Conservation (phyloP, 345 rosid genomes). For the Noccaea caerulescens region DNA sequence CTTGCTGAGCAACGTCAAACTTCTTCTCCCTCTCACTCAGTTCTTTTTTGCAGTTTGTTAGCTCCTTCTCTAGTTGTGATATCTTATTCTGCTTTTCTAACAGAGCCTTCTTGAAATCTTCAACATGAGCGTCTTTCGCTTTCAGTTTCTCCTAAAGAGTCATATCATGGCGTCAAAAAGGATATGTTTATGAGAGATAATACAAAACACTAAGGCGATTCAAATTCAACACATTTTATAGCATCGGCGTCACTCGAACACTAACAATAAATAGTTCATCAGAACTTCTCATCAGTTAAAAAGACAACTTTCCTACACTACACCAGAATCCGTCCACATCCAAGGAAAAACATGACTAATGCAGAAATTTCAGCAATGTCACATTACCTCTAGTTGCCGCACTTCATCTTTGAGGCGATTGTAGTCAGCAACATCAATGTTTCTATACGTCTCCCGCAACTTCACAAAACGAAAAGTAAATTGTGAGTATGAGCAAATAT, state of each 20-base stretch:
- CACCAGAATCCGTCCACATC: conserved; percentile 4
- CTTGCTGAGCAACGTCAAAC: conserved; percentile 60
- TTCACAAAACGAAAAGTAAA: conserved; percentile 40
- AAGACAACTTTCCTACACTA: conserved; percentile 13
- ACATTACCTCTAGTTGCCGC: conserved; percentile 61
- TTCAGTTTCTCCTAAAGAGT: conserved; percentile 63
- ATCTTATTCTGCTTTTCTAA: conserved; percentile 63
- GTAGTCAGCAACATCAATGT: conserved; percentile 76
- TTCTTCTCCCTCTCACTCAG: conserved; percentile 68
- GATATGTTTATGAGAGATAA: not conserved
- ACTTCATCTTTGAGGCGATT: conserved; percentile 69
- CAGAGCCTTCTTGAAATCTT: conserved; percentile 54
- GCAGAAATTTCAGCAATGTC: conserved; percentile 18
- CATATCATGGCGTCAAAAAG: conserved; percentile 25
- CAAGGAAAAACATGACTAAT: not conserved
- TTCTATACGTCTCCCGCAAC: conserved; percentile 72
- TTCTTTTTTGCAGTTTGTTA: conserved; percentile 63
- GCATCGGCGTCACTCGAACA: conserved; percentile 15
- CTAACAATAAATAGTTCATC: conserved; percentile 2
- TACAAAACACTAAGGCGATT: no score
- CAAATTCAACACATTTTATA: conserved; percentile 6
- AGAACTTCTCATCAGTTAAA: conserved; percentile 4
- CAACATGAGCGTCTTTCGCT: conserved; percentile 66
- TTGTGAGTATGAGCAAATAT: conserved; percentile 34
- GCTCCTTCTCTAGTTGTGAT: conserved; percentile 67